Evolutionary conservation across 768 basidiomycete species (phyloP).

Genomic region (Leccinellum albellum): DNA sequence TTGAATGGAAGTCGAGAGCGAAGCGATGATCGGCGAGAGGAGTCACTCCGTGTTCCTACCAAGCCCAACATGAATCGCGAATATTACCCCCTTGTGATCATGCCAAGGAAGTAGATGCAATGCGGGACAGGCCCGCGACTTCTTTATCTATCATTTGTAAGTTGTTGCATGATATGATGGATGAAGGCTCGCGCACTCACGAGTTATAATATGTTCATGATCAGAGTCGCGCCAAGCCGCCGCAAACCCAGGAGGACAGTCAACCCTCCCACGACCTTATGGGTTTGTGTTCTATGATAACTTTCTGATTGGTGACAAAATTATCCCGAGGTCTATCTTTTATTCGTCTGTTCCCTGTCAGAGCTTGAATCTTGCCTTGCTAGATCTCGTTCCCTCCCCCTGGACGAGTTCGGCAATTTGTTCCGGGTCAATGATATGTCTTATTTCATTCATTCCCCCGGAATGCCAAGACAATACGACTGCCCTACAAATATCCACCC

Average conservation of each 20-base stretch:
- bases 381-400: constrained; percentile 11
- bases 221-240: constrained; percentile 8
- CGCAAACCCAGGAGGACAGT: not conserved
- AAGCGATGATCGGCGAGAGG: not conserved
- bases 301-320: constrained; percentile 18
- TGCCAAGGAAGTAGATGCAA: not conserved
- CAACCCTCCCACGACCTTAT: constrained; percentile 23
- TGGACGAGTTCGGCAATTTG: constrained; percentile 9
- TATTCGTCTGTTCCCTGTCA: constrained; percentile 10
- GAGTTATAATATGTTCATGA: constrained; percentile 5
- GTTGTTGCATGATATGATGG: not conserved
- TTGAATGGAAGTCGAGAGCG: not conserved
- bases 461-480: constrained; percentile 23
- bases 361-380: constrained; percentile 2
- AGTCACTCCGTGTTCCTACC: not conserved
- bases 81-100: not conserved
- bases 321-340: constrained; percentile 10
- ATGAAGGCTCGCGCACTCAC: not conserved
- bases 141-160: not conserved
- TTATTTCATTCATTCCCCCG: constrained; percentile 1
- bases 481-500: constrained; percentile 28
- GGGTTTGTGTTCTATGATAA: constrained; percentile 10
- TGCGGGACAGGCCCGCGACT: not conserved
- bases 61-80: not conserved
- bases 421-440: constrained; percentile 7